Evolutionary conservation across 1,284 basidiomycete genomes (phyloP).

Genomic region (Mycena citricolor): DNA sequence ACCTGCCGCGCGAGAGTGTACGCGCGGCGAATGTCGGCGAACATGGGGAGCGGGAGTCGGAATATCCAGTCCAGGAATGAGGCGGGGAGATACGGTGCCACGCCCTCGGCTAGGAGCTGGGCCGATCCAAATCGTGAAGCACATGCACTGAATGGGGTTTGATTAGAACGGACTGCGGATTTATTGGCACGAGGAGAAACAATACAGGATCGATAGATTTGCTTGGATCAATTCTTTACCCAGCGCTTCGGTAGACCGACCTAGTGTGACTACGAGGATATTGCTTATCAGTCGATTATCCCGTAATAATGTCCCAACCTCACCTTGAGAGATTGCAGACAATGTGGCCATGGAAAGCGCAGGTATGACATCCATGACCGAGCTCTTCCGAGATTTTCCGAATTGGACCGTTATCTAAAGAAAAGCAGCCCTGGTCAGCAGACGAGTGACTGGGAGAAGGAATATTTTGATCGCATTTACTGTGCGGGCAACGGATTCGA

Average conservation of each 20-base stretch:
- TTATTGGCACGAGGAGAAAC: too few relatives aligned
- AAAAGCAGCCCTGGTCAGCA: slow-evolving; percentile 1
- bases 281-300: slow-evolving; percentile 18
- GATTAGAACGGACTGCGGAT: too few relatives aligned
- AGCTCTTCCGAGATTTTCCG: slow-evolving; percentile 1
- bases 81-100: slow-evolving; percentile 16
- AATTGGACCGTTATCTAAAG: background rate
- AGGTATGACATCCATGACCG: slow-evolving; percentile 12
- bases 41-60: slow-evolving; percentile 11
- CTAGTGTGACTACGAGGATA: too few relatives aligned
- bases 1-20: slow-evolving; percentile 10
- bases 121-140: too few relatives aligned
- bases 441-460: slow-evolving; percentile 7
- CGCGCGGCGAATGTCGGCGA: slow-evolving; percentile 10
- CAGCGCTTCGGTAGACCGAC: too few relatives aligned
- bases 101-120: slow-evolving; percentile 13
- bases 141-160: too few relatives aligned
- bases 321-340: too few relatives aligned
- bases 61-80: slow-evolving; percentile 5
- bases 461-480: background rate
- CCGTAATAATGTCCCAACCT: too few relatives aligned
- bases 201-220: too few relatives aligned
- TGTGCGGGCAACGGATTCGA: slow-evolving; percentile 11
- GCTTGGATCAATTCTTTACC: too few relatives aligned
- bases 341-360: slow-evolving; percentile 1